phyloP scores from a whole-genome alignment of 176 grass and related monocot species.

The Microstegium vimineum region DNA sequence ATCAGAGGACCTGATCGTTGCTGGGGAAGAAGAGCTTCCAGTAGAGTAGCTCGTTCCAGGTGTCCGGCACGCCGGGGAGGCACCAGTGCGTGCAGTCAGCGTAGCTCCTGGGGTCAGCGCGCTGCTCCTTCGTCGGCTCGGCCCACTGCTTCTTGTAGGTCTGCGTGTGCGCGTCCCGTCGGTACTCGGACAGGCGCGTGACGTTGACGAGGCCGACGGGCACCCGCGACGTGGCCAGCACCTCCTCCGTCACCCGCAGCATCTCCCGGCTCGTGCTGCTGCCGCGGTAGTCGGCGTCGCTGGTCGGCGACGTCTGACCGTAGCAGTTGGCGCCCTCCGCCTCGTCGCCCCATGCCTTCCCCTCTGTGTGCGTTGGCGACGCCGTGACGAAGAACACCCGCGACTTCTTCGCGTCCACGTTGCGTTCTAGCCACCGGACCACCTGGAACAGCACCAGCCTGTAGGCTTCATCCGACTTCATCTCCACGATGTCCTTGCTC shows the following conservation, averaged over 20 bases:
- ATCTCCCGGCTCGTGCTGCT: conserved; percentile 42
- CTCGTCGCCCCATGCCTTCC: conserved; percentile 42
- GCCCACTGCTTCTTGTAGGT: conserved; percentile 47
- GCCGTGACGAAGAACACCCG: conserved; percentile 68
- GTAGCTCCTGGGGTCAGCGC: conserved; percentile 50
- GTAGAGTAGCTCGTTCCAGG: conserved; percentile 76
- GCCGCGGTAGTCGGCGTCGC: conserved; percentile 28
- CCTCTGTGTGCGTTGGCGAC: conserved; percentile 45
- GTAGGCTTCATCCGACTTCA: conserved; percentile 43
- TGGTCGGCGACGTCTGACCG: conserved; percentile 41
- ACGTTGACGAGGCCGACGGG: conserved; percentile 60
- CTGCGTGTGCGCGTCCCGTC: conserved; percentile 58
- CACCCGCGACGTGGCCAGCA: conserved; percentile 39
- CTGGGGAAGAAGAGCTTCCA: conserved; percentile 65
- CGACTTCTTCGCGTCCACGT: conserved; percentile 46
- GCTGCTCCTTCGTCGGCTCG: conserved; percentile 43
- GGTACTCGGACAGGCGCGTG: conserved; percentile 57
- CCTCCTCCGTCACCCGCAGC: conserved; percentile 37
- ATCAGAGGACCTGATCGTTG: conserved; percentile 40
- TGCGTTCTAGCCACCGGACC: conserved; percentile 48
- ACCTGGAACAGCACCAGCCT: conserved; percentile 45
- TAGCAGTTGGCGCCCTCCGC: conserved; percentile 51
- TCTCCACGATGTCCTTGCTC: conserved; percentile 58
- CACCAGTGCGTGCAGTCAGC: conserved; percentile 83
- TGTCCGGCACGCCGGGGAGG: conserved; percentile 68